Conservation (phyloP, 306 rosid species). For the Boehmeria nivea region DNA sequence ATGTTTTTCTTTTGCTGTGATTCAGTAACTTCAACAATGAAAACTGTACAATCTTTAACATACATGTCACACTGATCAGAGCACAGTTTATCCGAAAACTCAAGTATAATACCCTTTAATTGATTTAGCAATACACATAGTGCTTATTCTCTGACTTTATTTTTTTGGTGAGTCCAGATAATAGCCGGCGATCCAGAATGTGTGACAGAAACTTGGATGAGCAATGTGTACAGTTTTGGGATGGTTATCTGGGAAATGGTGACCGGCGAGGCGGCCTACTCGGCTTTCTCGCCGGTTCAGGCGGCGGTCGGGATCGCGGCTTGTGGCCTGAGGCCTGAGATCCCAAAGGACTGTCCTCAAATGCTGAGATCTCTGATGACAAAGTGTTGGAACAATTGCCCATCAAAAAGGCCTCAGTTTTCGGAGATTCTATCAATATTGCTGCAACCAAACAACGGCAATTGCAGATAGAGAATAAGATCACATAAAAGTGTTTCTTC, state of each 20-base stretch:
- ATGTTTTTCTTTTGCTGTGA: too few relatives aligned
- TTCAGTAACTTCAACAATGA: too few relatives aligned
- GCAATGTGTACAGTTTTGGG: conserved; percentile 89
- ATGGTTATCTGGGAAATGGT: conserved; percentile 98
- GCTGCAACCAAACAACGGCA: conserved; percentile 47
- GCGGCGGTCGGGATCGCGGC: conserved; percentile 99
- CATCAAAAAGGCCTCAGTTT: conserved; percentile 85
- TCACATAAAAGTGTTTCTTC: not conserved
- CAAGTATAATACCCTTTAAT: too few relatives aligned
- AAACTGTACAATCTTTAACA: too few relatives aligned
- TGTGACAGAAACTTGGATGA: conserved; percentile 86
- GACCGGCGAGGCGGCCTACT: conserved; percentile 83
- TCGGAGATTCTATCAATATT: conserved; percentile 63
- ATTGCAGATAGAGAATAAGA: conserved; percentile 32
- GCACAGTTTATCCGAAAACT: not conserved
- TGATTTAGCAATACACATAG: too few relatives aligned
- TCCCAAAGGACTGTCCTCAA: conserved; percentile 88
- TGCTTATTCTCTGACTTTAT: not conserved
- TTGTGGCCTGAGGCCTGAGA: conserved; percentile 94
- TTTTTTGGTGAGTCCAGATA: conserved; percentile 45
- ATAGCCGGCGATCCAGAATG: conserved; percentile 96
- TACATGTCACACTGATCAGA: not conserved
- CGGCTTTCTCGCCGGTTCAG: conserved; percentile 85
- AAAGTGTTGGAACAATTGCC: conserved; percentile 90
- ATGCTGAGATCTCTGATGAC: conserved; percentile 67